These are phyloP conservation scores for Diaporthe sp. DNA, from an alignment of 2,329 filamentous ascomycete genomes.

Conservation along the genomic window DNA sequence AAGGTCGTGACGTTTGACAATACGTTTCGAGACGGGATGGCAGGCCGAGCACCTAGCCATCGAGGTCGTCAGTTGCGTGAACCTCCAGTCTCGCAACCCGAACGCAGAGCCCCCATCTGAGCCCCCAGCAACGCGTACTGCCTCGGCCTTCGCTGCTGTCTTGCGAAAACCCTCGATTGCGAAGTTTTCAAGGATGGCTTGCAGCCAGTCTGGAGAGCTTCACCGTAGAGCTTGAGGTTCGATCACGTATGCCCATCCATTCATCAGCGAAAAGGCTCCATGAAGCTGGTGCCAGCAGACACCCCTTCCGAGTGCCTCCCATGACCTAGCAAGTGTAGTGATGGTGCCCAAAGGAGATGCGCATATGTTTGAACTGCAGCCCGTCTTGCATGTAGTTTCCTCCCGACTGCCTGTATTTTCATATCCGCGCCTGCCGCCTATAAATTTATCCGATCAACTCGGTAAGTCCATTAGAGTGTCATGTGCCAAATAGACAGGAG, in stretches of 20 bases:
- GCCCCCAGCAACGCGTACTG: background rate
- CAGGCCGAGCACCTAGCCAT: background rate
- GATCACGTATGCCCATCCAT: background rate
- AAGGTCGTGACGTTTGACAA: conserved; percentile 3
- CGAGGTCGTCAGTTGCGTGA: background rate
- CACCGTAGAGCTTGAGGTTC: background rate
- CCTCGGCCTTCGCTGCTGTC: background rate
- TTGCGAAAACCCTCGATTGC: background rate
- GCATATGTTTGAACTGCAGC: background rate
- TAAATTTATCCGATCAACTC: background rate
- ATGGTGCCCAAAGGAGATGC: background rate
- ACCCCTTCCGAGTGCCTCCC: background rate
- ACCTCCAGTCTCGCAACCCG: background rate
- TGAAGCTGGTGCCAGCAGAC: background rate
- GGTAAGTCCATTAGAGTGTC: background rate
- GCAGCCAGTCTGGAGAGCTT: background rate
- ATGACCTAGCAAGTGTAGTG: background rate
- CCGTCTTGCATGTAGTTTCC: background rate
- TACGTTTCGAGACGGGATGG: background rate
- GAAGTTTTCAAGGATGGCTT: background rate
- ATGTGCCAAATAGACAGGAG: background rate
- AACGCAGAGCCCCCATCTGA: background rate
- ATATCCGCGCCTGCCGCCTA: no score
- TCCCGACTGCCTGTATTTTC: background rate
- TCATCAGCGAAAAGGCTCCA: background rate